These are phyloP conservation scores for Coemansia sp. DNA, from an alignment of 192 early-diverging fungal genomes.

Conservation along the genomic window DNA sequence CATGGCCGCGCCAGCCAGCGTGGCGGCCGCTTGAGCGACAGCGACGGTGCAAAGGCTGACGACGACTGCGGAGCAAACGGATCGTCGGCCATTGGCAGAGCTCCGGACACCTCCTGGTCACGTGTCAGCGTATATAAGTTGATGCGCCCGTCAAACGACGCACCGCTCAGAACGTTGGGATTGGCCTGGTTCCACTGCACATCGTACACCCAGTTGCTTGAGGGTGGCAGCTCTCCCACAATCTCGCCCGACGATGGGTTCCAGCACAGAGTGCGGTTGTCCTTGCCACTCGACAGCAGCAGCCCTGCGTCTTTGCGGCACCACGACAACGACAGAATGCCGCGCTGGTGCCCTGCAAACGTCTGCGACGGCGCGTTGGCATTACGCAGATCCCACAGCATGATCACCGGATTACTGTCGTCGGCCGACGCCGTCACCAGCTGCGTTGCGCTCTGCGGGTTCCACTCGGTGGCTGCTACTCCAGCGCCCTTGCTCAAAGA, in stretches of 20 bases:
- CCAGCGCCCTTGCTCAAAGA: slow-evolving; percentile 1
- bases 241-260: slow-evolving; percentile 77
- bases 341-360: slow-evolving; percentile 79
- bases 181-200: slow-evolving; percentile 94
- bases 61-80: slow-evolving; percentile 65
- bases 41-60: slow-evolving; percentile 44
- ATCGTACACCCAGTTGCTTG: slow-evolving; percentile 93
- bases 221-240: slow-evolving; percentile 84
- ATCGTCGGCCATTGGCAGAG: slow-evolving; percentile 53
- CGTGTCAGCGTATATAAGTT: slow-evolving; percentile 71
- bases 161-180: slow-evolving; percentile 83
- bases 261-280: slow-evolving; percentile 92
- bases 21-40: slow-evolving; percentile 79
- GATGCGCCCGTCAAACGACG: slow-evolving; percentile 93
- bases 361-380: slow-evolving; percentile 86
- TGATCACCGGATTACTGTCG: slow-evolving; percentile 81
- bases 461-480: slow-evolving; percentile 85
- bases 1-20: slow-evolving; percentile 92
- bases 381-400: slow-evolving; percentile 95
- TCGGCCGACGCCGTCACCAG: slow-evolving; percentile 90
- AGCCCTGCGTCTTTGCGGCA: slow-evolving; percentile 91
- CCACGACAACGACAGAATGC: slow-evolving; percentile 91
- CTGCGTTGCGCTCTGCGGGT: slow-evolving; percentile 92
- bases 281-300: slow-evolving; percentile 91
- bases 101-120: slow-evolving; percentile 35